Percentiles rank a stretch among this genome's conserved stretches.
Conservation (phyloP, 1,284 basidiomycete genomes). For the Ceratobasidium sp. region DNA sequence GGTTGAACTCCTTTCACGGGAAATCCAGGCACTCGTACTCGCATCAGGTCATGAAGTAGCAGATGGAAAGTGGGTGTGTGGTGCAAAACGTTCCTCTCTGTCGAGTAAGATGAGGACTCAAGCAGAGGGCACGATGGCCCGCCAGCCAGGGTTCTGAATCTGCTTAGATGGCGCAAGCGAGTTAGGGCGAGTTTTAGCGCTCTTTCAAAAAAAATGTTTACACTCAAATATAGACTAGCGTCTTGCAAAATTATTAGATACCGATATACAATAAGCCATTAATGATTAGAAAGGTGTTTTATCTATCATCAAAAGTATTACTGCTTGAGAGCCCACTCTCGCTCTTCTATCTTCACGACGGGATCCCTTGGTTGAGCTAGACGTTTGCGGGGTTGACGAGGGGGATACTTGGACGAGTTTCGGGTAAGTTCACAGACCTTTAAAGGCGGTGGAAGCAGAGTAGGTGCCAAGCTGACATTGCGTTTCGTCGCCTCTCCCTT, state of each 20-base stretch:
- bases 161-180: too few relatives aligned
- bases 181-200: too few relatives aligned
- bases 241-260: too few relatives aligned
- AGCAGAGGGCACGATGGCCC: constrained; percentile 12
- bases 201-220: too few relatives aligned
- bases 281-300: too few relatives aligned
- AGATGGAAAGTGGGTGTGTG: constrained; percentile 16
- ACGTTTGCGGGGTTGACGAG: neutral
- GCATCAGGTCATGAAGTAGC: constrained; percentile 24
- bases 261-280: too few relatives aligned
- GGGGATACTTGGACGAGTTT: neutral
- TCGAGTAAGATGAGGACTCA: neutral
- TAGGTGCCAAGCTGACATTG: too few relatives aligned
- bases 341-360: constrained; percentile 14
- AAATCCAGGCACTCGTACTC: constrained; percentile 23
- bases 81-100: too few relatives aligned
- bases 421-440: neutral
- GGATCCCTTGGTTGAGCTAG: constrained; percentile 1
- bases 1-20: constrained; percentile 3
- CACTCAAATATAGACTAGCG: too few relatives aligned
- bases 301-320: too few relatives aligned
- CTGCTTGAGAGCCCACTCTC: neutral
- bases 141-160: too few relatives aligned
- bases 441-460: too few relatives aligned
- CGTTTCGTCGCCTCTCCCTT: neutral